Base-by-base conservation (phyloP, 768 basidiomycete species). In the Peribolospora baueri region DNA sequence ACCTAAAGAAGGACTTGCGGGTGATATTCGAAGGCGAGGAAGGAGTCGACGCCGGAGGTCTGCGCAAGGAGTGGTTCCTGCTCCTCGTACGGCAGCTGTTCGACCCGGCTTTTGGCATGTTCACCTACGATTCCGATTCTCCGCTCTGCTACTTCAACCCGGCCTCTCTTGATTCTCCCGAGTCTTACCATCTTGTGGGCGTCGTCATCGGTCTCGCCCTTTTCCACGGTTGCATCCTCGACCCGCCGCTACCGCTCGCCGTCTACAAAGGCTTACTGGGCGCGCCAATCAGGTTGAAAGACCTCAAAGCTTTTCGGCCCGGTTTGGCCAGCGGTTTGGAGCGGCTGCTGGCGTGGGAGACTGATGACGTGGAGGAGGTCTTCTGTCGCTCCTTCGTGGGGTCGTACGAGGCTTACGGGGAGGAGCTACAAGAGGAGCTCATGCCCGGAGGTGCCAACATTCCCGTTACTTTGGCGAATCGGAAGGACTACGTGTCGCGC, bases 181-280 rank as follows among this genome's bases (percentile, higher is more conserved):
- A 76, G 59, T 84, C 84, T 63, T 84, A 81, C 74, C 82, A 78
- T 66, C 83, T 84, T 64, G 80, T 82, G 46, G 82, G 82, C 14
- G 74, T 80, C 50, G 73, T 75, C 48, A 68, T 83, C 56, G 82
- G 82, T 14, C 71, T 83, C 13, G 82, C 79, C 3, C 76, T 82
- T 56, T 84, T 81, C 71, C 82, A 84, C 63, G 71, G 76, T 55
- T 74, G 80, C 9, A 83, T 83, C 70, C 69, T 84, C 39, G 82
- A 84, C 58, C 76, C 81, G 3, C 84, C 82, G 63, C 81, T 84
- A 57, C 81, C 84, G 0, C 73, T 77, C 4, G 80, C 79, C 61
- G 79, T 82, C 69, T 84, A 84, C 70, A 84, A 84, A 69, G 79
- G 77, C 75, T 75, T 82, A 46, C 68, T 81, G 0, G 70, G 71